Conservation (phyloP, 352 stramenopile genomes). For the Phytophthora pisi region DNA sequence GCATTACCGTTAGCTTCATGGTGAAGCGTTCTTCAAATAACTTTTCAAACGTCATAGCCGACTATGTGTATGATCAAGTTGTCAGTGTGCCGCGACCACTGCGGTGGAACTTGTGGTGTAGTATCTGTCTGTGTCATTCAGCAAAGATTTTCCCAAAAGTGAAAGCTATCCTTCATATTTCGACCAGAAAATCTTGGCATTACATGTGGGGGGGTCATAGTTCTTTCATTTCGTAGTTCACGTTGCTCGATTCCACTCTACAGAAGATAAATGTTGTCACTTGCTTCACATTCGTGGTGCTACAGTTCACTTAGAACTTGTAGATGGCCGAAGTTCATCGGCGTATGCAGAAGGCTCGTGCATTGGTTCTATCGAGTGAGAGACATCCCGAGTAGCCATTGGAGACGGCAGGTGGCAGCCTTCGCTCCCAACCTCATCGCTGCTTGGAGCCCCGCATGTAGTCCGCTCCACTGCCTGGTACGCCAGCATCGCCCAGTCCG, state of each 20-base stretch:
- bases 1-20: too few species aligned
- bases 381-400: slow-evolving; percentile 2
- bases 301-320: background rate
- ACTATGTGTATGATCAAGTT: too few species aligned
- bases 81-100: too few species aligned
- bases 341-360: slow-evolving; percentile 18
- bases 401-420: slow-evolving; percentile 16
- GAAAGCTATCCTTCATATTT: too few species aligned
- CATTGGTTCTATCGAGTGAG: slow-evolving; percentile 18
- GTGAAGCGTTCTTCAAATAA: too few species aligned
- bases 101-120: too few species aligned
- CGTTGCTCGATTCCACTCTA: slow-evolving; percentile 1
- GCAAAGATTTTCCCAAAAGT: too few species aligned
- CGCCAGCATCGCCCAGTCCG: slow-evolving; percentile 77
- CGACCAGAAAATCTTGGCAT: too few species aligned
- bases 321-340: slow-evolving; percentile 13
- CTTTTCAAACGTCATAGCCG: too few species aligned
- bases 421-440: slow-evolving; percentile 13
- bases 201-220: background rate
- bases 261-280: background rate
- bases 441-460: slow-evolving; percentile 5
- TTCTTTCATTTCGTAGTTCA: slow-evolving; percentile 11
- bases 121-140: too few species aligned
- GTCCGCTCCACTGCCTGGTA: slow-evolving; percentile 65
- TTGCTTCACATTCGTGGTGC: too few species aligned